Base-by-base conservation (phyloP, 2,329 filamentous ascomycete species). In the Fusarium coffeatum region DNA sequence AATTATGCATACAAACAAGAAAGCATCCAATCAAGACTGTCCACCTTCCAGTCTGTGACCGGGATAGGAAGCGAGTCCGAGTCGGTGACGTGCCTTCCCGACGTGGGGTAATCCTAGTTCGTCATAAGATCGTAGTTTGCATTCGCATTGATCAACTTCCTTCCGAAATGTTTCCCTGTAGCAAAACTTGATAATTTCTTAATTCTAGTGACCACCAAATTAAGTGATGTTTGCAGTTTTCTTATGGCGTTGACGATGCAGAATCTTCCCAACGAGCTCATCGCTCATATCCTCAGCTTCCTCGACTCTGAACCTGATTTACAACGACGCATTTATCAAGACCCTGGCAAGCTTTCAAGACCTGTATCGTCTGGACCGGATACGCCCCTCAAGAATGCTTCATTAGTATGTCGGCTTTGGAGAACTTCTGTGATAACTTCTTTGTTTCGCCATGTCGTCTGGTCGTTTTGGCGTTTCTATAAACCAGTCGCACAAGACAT, bases 231-330 rank as follows among this genome's bases (percentile, higher is more conserved):
- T 18, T 12, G n/a, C 18, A 4, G 23, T 15, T 11, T 22, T 34
- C 20, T 13, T 10, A 60, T 56, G 40, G 32, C 43, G 15, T n/a
- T 57, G 2, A 61, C 54, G 10, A 60, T 82, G 73, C 66, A 79
- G 27, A 56, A 72, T 27, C 82, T 92, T 22, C 90, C 89, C 4
- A 87, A 86, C 66, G 90, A 92, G 79, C 79, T 92, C 47, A 78
- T 90, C 23, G 76, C 84, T 55, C 81, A 86, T 5, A 85, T 92
- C 68, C 82, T 92, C 71, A 79, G 77, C n/a, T 84, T 84, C 72
- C 80, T 92, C 48, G 83, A 86, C 69, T 72, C 73, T 1, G 75
- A 81, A 4, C 82, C 86, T 12, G 84, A 85, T 15, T 88, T 88
- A 0, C 77, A 82, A 45, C 73, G 71, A 41, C 80, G 80, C 18